A percentile compares a stretch with the other conserved stretches of the same genome.
Conservation (phyloP, 2,329 filamentous ascomycete species). For the Fusarium begoniae region DNA sequence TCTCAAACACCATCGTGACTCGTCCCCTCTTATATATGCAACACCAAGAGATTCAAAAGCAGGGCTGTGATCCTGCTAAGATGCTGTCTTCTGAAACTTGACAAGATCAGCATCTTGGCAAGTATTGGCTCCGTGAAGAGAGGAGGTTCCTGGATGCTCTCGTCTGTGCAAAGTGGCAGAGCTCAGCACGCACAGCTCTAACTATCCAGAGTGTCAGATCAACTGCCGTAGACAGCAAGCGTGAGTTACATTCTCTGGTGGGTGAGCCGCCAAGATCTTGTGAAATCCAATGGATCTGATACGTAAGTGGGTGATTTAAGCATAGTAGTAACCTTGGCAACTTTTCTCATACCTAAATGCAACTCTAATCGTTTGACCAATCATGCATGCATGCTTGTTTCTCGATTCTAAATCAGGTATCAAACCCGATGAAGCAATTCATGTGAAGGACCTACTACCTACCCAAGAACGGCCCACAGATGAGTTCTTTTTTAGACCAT, state of each 20-base stretch:
- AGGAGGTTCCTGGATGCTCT: neutral
- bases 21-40: constrained; percentile 28
- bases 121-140: neutral
- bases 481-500: neutral
- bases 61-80: constrained; percentile 16
- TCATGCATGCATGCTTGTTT: neutral
- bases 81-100: constrained; percentile 19
- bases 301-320: constrained; percentile 10
- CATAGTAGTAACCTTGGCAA: constrained; percentile 20
- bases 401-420: neutral
- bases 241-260: neutral
- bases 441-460: neutral
- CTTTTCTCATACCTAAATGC: constrained; percentile 12
- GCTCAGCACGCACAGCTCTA: neutral
- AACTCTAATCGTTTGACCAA: constrained; percentile 13
- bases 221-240: neutral
- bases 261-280: constrained; percentile 1
- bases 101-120: constrained; percentile 35
- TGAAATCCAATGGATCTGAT: neutral
- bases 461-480: neutral
- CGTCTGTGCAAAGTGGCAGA: neutral
- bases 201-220: neutral
- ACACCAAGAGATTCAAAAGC: constrained; percentile 7
- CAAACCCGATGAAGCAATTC: neutral
- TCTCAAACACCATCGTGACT: neutral